Conservation (phyloP, 306 rosid species). For the Rosa multiflora region DNA sequence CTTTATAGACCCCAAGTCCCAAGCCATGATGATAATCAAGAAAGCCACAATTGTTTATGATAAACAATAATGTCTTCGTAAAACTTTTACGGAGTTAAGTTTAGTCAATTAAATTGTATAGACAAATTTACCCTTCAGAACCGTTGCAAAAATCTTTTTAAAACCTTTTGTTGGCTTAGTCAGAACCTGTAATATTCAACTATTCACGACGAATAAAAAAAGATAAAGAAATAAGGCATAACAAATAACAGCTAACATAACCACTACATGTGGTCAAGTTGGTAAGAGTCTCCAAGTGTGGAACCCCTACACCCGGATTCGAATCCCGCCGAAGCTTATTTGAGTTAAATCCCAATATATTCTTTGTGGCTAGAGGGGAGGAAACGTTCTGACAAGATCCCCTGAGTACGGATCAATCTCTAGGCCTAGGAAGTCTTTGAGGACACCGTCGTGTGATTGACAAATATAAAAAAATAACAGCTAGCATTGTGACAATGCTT, state of each 20-base stretch:
- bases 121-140: slow-evolving; percentile 31
- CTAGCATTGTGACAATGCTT: background rate
- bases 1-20: slow-evolving; percentile 31
- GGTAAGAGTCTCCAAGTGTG: too few species aligned
- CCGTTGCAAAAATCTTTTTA: slow-evolving; percentile 13
- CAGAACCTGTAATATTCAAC: slow-evolving; percentile 9
- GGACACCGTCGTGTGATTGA: too few species aligned
- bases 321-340: too few species aligned
- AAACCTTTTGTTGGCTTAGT: background rate
- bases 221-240: background rate
- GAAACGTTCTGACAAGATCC: too few species aligned
- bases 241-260: too few species aligned
- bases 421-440: too few species aligned
- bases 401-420: too few species aligned
- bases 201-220: background rate
- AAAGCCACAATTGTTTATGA: slow-evolving; percentile 30
- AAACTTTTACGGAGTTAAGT: slow-evolving; percentile 6
- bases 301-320: too few species aligned
- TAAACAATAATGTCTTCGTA: background rate
- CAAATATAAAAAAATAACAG: background rate
- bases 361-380: too few species aligned
- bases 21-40: slow-evolving; percentile 36
- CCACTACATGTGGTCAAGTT: too few species aligned
- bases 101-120: background rate
- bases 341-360: too few species aligned